Evolutionary conservation across 2,329 filamentous ascomycete genomes (phyloP).

Genomic region (Epichloe uncinata): DNA sequence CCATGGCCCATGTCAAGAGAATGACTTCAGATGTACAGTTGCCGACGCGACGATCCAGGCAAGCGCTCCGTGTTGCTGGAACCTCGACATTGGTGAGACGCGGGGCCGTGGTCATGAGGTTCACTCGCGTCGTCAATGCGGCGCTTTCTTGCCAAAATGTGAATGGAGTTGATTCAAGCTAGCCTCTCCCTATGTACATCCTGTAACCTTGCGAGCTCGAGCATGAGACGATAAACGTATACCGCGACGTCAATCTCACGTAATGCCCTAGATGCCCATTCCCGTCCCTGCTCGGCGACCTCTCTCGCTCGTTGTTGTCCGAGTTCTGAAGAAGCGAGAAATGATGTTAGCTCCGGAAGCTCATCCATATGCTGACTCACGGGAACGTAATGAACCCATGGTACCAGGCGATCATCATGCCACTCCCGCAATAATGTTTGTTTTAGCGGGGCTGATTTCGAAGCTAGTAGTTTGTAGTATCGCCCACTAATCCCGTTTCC

Average conservation of each 20-base stretch:
- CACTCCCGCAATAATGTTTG: slow-evolving; percentile 40
- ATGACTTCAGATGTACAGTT: too few species aligned
- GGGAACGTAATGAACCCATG: slow-evolving; percentile 45
- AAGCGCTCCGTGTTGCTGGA: too few species aligned
- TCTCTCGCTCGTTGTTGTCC: slow-evolving; percentile 34
- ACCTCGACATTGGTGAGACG: slow-evolving; percentile 20
- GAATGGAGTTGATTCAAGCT: too few species aligned
- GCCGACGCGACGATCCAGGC: too few species aligned
- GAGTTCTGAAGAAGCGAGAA: slow-evolving; percentile 27
- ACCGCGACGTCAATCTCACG: slow-evolving; percentile 45
- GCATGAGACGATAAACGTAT: slow-evolving; percentile 46
- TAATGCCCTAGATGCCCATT: slow-evolving; percentile 41
- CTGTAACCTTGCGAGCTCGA: slow-evolving; percentile 38
- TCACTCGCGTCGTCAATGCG: too few species aligned
- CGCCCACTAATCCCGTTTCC: slow-evolving; percentile 43
- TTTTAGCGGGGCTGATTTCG: slow-evolving; percentile 34
- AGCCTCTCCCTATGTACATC: slow-evolving; percentile 14
- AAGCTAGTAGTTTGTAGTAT: slow-evolving; percentile 36
- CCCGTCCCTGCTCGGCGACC: slow-evolving; percentile 39
- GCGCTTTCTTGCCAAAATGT: too few species aligned
- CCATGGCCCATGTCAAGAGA: too few species aligned
- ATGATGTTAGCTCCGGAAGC: slow-evolving; percentile 36
- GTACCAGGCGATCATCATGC: slow-evolving; percentile 41
- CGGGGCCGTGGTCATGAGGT: not conserved
- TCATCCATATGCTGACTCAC: slow-evolving; percentile 36